phyloP scores from a whole-genome alignment of 148 eudicot genomes.

The Camellia japonica region DNA sequence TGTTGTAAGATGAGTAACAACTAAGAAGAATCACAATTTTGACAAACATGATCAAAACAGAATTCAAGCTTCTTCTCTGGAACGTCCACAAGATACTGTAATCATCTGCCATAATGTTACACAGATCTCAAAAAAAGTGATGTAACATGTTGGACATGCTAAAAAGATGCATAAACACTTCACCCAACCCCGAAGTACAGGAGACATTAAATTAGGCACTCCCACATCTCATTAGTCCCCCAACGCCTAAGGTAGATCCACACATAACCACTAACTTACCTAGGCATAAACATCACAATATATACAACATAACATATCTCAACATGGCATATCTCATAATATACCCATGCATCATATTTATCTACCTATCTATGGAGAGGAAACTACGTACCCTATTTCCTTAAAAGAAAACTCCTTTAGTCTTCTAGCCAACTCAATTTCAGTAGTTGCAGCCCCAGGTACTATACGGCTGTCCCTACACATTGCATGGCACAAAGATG shows the following conservation, averaged over 20 bases:
- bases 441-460: no score
- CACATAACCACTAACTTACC: neutral
- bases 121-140: neutral
- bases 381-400: no score
- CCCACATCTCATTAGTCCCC: neutral
- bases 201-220: neutral
- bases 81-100: neutral
- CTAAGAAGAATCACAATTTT: neutral
- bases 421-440: no score
- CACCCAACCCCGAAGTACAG: neutral
- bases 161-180: neutral
- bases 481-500: no score
- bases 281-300: neutral
- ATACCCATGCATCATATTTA: no score
- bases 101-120: neutral
- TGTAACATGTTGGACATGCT: constrained; percentile 1
- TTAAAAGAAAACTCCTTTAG: no score
- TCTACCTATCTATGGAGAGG: no score
- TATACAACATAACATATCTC: neutral
- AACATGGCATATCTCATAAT: neutral
- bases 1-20: neutral
- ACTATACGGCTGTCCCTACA: no score
- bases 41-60: neutral
- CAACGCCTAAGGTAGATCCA: no score
- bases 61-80: neutral